phyloP scores from a whole-genome alignment of 495 filamentous ascomycete genomes.

The Chaetomium fimeti region DNA sequence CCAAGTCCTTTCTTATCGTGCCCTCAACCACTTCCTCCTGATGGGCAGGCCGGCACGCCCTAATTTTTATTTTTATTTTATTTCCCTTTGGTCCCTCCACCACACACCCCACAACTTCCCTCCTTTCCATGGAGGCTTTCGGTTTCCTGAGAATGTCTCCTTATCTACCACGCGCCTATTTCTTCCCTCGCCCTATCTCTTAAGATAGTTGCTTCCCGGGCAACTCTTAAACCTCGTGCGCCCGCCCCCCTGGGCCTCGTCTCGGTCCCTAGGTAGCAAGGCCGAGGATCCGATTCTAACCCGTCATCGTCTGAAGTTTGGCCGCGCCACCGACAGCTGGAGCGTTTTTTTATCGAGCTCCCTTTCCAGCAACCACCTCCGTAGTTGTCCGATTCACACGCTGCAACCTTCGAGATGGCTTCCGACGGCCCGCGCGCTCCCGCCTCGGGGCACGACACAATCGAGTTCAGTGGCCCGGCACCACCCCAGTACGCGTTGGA shows the following conservation, averaged over 20 bases:
- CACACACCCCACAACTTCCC: neutral
- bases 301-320: neutral
- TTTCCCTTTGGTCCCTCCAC: neutral
- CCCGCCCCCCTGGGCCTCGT: neutral
- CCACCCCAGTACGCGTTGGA: neutral
- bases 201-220: neutral
- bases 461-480: conserved; percentile 16
- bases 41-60: neutral
- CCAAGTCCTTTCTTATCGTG: conserved; percentile 1
- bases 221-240: neutral
- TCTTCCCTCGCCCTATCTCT: neutral
- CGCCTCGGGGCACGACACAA: conserved; percentile 8
- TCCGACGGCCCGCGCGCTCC: conserved; percentile 1
- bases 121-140: neutral
- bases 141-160: neutral
- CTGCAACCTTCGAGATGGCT: neutral
- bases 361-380: too few relatives aligned
- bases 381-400: too few relatives aligned
- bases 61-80: neutral
- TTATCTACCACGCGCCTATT: neutral
- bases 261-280: neutral
- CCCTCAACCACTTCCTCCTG: neutral
- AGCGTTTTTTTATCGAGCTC: too few relatives aligned
- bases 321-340: neutral
- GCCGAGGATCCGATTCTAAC: neutral